phyloP scores from a whole-genome alignment of 805 yeast genomes.

The Monosporozyma unispora region DNA sequence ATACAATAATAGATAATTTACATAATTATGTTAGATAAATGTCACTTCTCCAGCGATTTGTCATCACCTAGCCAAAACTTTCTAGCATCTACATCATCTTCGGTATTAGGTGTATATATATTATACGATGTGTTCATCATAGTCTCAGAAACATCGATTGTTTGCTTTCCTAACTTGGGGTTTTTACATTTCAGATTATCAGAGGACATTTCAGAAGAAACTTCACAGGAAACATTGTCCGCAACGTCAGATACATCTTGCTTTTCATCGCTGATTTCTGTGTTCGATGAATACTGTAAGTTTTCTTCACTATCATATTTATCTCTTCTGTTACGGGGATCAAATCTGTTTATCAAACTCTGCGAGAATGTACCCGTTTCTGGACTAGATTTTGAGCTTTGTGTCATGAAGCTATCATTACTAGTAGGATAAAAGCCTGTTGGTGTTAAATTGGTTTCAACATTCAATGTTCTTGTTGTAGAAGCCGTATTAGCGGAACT shows the following conservation, averaged over 20 bases:
- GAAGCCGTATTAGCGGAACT: constrained; percentile 47
- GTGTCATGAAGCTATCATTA: constrained; percentile 8
- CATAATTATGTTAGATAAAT: not conserved
- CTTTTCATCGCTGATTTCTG: constrained; percentile 11
- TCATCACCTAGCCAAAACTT: constrained; percentile 26
- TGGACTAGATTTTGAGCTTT: constrained; percentile 6
- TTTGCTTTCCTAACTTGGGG: not conserved
- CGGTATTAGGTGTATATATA: constrained; percentile 29
- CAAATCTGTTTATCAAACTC: not conserved
- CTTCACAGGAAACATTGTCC: constrained; percentile 11
- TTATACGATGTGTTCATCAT: constrained; percentile 3
- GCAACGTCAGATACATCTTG: constrained; percentile 9
- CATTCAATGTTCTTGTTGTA: constrained; percentile 32
- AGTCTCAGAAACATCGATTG: not conserved
- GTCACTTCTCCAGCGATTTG: not conserved
- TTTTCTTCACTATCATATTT: not conserved
- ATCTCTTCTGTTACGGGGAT: not conserved
- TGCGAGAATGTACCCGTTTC: not conserved
- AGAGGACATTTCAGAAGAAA: constrained; percentile 5
- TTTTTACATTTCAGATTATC: not conserved
- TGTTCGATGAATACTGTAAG: constrained; percentile 6
- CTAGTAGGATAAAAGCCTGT: constrained; percentile 16
- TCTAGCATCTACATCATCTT: constrained; percentile 31
- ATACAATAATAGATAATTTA: not conserved
- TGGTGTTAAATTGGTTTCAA: constrained; percentile 15